Evolutionary conservation across 1,139 yeast species (phyloP).

Genomic region (Yamadazyma friedrichii): DNA sequence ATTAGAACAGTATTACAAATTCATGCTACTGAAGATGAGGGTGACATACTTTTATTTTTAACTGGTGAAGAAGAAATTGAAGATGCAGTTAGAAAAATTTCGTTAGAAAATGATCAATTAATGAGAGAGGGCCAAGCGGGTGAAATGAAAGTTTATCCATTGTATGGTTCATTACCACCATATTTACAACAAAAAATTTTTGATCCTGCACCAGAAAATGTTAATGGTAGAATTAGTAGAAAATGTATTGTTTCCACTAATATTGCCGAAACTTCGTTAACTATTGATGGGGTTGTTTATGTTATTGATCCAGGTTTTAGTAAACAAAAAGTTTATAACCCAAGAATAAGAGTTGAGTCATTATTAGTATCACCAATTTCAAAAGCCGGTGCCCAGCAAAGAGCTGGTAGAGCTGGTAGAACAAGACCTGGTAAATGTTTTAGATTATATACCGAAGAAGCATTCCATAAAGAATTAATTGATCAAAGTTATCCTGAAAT

Average conservation of each 20-base stretch:
- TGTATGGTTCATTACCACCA: conserved; percentile 95
- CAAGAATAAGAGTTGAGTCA: conserved; percentile 93
- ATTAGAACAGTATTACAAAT: conserved; percentile 92
- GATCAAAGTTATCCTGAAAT: conserved; percentile 97
- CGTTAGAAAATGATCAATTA: conserved; percentile 84
- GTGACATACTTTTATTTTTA: conserved; percentile 83
- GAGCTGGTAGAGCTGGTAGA: conserved; percentile 99
- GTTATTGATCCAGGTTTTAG: conserved; percentile 98
- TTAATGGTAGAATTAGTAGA: conserved; percentile 85
- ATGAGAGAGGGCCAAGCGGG: conserved; percentile 88
- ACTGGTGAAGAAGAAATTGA: conserved; percentile 99
- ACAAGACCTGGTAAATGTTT: conserved; percentile 98
- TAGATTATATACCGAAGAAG: conserved; percentile 94
- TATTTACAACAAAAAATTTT: conserved; percentile 91
- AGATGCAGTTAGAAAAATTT: conserved; percentile 88
- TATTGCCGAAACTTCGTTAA: conserved; percentile 96
- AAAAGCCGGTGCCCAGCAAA: conserved; percentile 95
- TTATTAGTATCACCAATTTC: conserved; percentile 93
- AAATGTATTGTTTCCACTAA: conserved; percentile 93
- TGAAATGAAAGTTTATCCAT: conserved; percentile 84
- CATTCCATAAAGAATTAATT: conserved; percentile 88
- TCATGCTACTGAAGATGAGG: conserved; percentile 94
- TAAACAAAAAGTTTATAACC: conserved; percentile 95
- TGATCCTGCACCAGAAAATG: conserved; percentile 79
- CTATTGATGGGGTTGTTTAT: conserved; percentile 95